A percentile compares a stretch with the other conserved stretches of the same genome.
These are phyloP conservation scores for Furcasterigmium sp. DNA, from an alignment of 2,329 filamentous ascomycete species.

Conservation along the genomic window DNA sequence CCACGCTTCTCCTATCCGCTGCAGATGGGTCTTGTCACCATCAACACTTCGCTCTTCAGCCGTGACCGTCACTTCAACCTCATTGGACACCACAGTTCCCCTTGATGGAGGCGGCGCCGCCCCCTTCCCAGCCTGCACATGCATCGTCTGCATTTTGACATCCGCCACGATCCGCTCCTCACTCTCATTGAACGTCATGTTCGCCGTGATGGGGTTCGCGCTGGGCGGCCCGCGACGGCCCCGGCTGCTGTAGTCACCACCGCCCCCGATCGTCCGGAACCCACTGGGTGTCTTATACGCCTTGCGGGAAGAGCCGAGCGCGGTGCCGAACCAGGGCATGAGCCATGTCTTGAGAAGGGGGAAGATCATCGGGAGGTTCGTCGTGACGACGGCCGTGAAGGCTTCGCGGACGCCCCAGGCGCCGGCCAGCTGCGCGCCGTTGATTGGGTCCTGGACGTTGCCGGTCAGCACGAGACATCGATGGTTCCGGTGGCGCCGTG, in stretches of 20 bases:
- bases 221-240: conserved; percentile 22
- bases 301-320: background rate
- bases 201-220: conserved; percentile 25
- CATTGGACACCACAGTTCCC: conserved; percentile 35
- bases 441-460: conserved; percentile 16
- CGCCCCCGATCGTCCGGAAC: conserved; percentile 11
- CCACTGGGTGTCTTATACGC: conserved; percentile 8
- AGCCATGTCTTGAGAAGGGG: conserved; percentile 32
- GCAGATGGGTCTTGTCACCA: no score
- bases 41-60: no score
- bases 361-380: conserved; percentile 34
- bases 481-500: background rate
- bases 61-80: conserved; percentile 31
- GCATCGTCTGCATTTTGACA: conserved; percentile 31
- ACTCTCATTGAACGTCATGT: conserved; percentile 30
- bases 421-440: conserved; percentile 9
- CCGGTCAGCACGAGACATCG: background rate
- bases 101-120: conserved; percentile 10
- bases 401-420: conserved; percentile 29
- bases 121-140: conserved; percentile 13
- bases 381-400: conserved; percentile 32
- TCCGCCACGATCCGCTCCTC: conserved; percentile 32
- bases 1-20: no score
- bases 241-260: conserved; percentile 15
- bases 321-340: conserved; percentile 19